Base-by-base conservation (phyloP, 192 early-diverging fungal species). In the Backusella westeae region DNA sequence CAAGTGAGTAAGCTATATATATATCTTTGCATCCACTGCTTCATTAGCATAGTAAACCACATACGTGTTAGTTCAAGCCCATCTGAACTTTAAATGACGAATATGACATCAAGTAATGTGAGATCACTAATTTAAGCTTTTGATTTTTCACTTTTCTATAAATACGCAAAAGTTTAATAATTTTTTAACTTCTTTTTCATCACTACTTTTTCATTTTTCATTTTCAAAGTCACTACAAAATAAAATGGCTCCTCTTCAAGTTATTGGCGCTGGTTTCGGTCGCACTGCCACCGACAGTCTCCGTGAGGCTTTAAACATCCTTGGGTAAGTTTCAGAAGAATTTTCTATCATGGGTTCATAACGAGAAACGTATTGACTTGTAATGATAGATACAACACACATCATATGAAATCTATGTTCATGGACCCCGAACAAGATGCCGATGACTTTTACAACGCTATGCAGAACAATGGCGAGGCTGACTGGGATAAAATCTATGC, bases 251-350 rank as follows among this genome's bases (percentile, higher is more conserved):
- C 77, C 77, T 73, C 63, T 78, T 38, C 59, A 78, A 73, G 44
- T 78, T n/a, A 78, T 78, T 52, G 77, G 78, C 1, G 56, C 68
- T 7, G 73, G 78, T 0, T 79, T 44, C 23, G 78, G 78, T 23
- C 73, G 78, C 34, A 79, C 78, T 59, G 78, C 67, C 0, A 79
- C 78, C 15, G 67, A 73, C 21, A 69, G 71, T 63, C 46, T 79
- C n/a, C 67, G 56, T 36, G 38, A 59, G 26, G 78, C 78, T 65
- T 71, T 79, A 46, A 59, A 67, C 4, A 69, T 14, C 0, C 73
- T 79, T 63, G 78, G 73, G 72, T 79, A 75, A 67, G 42, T 19
- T 12, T 26, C 32, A 10, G 0, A 12, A n/a, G 5, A 8, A 15
- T 7, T 6, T 49, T 6, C 46, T 49, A 49, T 1, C 12, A 8